Percentiles rank a stretch among this genome's conserved stretches.
phyloP scores from a whole-genome alignment of 345 rosid species.

The Populus deltoides region DNA sequence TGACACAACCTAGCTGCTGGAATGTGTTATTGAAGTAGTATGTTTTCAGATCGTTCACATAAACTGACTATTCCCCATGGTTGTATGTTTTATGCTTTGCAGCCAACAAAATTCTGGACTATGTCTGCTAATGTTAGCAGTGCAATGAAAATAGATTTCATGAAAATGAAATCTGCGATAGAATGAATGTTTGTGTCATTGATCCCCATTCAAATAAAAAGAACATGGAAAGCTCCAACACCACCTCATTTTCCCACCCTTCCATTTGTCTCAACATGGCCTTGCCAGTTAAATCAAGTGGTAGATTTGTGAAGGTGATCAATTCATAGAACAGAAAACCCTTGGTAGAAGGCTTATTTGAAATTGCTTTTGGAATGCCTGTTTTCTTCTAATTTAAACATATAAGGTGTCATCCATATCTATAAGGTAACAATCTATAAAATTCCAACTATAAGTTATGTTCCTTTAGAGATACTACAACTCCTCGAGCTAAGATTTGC shows the following conservation, averaged over 20 bases:
- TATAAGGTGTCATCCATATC: background rate
- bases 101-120: background rate
- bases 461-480: background rate
- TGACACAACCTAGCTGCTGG: background rate
- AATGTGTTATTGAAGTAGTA: background rate
- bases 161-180: too few species aligned
- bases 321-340: background rate
- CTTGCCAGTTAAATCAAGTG: too few species aligned
- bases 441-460: background rate
- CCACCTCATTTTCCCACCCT: too few species aligned
- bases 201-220: too few species aligned
- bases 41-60: background rate
- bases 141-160: background rate
- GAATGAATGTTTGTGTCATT: too few species aligned
- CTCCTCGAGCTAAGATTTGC: background rate
- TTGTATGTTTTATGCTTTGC: background rate
- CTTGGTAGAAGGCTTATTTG: background rate
- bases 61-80: background rate
- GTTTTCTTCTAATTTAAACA: background rate
- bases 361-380: background rate
- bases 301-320: background rate
- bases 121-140: background rate
- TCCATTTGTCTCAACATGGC: too few species aligned
- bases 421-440: background rate
- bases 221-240: too few species aligned